Evolutionary conservation across 2,329 filamentous ascomycete species (phyloP).

Genomic region (Paracamarosporium sp.): DNA sequence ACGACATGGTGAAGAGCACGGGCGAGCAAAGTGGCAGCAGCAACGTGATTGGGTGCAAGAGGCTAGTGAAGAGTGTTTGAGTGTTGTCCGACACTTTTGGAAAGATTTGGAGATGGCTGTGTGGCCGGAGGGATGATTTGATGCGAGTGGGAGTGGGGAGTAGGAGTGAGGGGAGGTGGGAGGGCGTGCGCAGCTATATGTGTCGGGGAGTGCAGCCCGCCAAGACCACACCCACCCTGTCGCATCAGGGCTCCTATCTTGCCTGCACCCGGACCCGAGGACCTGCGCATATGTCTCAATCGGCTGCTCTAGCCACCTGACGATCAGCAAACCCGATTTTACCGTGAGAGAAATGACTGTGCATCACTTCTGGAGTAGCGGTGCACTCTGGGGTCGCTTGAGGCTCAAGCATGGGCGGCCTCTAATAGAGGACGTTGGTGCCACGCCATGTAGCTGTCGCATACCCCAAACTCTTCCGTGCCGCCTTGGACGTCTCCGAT

Average conservation of each 20-base stretch:
- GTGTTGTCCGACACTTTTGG: background rate
- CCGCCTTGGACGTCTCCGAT: background rate
- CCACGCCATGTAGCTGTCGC: conserved; percentile 7
- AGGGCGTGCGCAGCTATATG: conserved; percentile 22
- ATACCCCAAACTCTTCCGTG: background rate
- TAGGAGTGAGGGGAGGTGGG: conserved; percentile 23
- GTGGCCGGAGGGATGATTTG: conserved; percentile 15
- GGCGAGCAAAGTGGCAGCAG: background rate
- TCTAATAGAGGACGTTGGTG: conserved; percentile 12
- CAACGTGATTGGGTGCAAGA: background rate
- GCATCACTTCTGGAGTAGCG: conserved; percentile 15
- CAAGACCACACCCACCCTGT: conserved; percentile 22
- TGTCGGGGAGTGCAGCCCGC: conserved; percentile 12
- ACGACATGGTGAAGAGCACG: conserved; percentile 28
- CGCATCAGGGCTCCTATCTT: conserved; percentile 13
- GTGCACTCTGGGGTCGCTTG: conserved; percentile 11
- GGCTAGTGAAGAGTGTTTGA: background rate
- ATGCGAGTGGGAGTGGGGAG: conserved; percentile 17
- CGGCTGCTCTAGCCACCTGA: background rate
- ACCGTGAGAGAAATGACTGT: background rate
- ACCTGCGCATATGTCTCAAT: conserved; percentile 9
- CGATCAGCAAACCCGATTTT: background rate
- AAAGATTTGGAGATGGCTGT: conserved; percentile 14
- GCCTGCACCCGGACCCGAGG: conserved; percentile 12
- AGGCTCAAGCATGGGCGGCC: conserved; percentile 20